Conservation (phyloP, 2,329 filamentous ascomycete genomes). For the Balansia obtecta region DNA sequence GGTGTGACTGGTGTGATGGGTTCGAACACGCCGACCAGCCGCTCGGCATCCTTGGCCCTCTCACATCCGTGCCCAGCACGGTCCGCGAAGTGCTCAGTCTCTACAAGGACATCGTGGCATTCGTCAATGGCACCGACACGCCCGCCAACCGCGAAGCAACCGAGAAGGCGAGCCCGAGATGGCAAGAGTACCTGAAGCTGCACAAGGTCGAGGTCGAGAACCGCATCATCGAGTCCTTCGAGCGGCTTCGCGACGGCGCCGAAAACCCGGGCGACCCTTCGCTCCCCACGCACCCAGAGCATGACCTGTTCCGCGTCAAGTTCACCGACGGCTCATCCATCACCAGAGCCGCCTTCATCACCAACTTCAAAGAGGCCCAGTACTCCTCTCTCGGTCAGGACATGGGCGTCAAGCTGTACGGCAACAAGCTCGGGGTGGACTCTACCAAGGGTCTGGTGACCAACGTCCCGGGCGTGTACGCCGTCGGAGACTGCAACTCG, state of each 20-base stretch:
- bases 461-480: slow-evolving; percentile 41
- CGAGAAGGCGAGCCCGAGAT: slow-evolving; percentile 29
- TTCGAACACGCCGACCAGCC: slow-evolving; percentile 47
- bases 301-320: slow-evolving; percentile 42
- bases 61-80: slow-evolving; percentile 30
- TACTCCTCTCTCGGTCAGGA: slow-evolving; percentile 31
- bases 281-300: slow-evolving; percentile 32
- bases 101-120: slow-evolving; percentile 41
- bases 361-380: slow-evolving; percentile 35
- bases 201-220: slow-evolving; percentile 44
- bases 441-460: slow-evolving; percentile 31
- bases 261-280: slow-evolving; percentile 25
- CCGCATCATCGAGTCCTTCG: slow-evolving; percentile 36
- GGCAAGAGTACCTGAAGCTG: slow-evolving; percentile 34
- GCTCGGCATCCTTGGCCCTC: slow-evolving; percentile 37
- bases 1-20: slow-evolving; percentile 55
- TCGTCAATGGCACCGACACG: slow-evolving; percentile 48
- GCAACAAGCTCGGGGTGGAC: slow-evolving; percentile 31
- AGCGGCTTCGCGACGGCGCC: slow-evolving; percentile 29
- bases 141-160: slow-evolving; percentile 25
- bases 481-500: slow-evolving; percentile 46
- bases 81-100: slow-evolving; percentile 41
- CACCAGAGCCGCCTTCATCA: slow-evolving; percentile 38
- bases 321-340: slow-evolving; percentile 33
- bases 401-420: slow-evolving; percentile 32